Evolutionary conservation across 805 yeast genomes (phyloP).

Genomic region (Kodamaea lidongshanica): DNA sequence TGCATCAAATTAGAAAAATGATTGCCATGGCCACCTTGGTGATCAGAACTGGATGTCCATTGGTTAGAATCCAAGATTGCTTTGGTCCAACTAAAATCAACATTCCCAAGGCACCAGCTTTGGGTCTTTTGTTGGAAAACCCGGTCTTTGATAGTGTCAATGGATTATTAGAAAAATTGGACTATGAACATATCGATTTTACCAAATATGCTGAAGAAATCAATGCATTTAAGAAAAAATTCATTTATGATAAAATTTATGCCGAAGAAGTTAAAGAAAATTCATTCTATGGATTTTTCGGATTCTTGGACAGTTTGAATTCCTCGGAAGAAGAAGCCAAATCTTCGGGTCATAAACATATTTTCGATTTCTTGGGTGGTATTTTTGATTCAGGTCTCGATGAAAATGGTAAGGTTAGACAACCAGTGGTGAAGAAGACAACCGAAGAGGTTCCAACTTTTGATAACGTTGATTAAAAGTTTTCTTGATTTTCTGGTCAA

Average conservation of each 20-base stretch:
- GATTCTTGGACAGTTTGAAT: conserved; percentile 75
- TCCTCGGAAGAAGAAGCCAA: conserved; percentile 9
- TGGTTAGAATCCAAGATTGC: conserved; percentile 67
- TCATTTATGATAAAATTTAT: conserved; percentile 88
- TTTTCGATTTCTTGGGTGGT: conserved; percentile 53
- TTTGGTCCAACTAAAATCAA: conserved; percentile 71
- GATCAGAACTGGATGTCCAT: conserved; percentile 81
- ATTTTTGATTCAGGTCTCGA: conserved; percentile 33
- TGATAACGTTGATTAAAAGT: conserved; percentile 6
- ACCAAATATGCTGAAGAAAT: conserved; percentile 60
- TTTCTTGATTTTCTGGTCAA: too few relatives aligned
- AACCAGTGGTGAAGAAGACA: conserved; percentile 10
- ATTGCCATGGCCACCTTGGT: conserved; percentile 88
- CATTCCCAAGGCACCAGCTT: conserved; percentile 96
- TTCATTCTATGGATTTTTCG: conserved; percentile 84
- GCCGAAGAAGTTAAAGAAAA: conserved; percentile 84
- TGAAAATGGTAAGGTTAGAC: conserved; percentile 8
- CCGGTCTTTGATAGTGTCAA: conserved; percentile 91
- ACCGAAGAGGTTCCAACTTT: conserved; percentile 4
- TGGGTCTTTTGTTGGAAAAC: conserved; percentile 82
- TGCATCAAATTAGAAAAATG: conserved; percentile 97
- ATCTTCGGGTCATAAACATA: conserved; percentile 46
- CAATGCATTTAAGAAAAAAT: conserved; percentile 79
- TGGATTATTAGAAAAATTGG: conserved; percentile 60
- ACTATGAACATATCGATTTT: conserved; percentile 72